A percentile compares a stretch with the other conserved stretches of the same genome.
These are phyloP conservation scores for Lentithecium fluviatile DNA, from an alignment of 495 filamentous ascomycete species.

Conservation along the genomic window DNA sequence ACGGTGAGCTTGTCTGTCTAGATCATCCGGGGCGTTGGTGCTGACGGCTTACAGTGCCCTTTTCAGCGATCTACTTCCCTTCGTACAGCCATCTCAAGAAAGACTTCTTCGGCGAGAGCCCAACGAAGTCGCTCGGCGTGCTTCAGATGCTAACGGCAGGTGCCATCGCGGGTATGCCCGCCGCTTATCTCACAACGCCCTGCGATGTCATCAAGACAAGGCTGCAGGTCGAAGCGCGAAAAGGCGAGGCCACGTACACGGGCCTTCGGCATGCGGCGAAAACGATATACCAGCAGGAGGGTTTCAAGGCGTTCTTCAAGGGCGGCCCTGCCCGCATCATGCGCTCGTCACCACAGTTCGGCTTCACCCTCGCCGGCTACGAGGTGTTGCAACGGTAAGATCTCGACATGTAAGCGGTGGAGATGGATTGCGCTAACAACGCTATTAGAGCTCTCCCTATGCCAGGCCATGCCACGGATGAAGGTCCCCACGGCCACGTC, in stretches of 20 bases:
- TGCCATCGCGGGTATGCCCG: conserved; percentile 97
- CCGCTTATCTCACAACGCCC: conserved; percentile 94
- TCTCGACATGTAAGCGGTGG: no score
- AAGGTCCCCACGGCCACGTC: conserved; percentile 48
- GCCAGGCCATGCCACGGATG: conserved; percentile 59
- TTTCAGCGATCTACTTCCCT: conserved; percentile 98
- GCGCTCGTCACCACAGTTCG: conserved; percentile 93
- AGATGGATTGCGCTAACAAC: no score
- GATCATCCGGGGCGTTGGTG: background rate
- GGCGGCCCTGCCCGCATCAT: conserved; percentile 92
- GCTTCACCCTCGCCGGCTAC: conserved; percentile 93
- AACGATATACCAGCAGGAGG: conserved; percentile 85
- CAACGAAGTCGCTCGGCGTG: conserved; percentile 86
- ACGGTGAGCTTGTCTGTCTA: conserved; percentile 46
- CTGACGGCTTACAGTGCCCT: conserved; percentile 61
- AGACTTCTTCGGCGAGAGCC: conserved; percentile 87
- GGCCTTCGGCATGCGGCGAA: conserved; percentile 81
- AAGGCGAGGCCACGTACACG: conserved; percentile 85
- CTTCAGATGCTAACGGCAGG: conserved; percentile 91
- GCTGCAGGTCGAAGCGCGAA: conserved; percentile 93
- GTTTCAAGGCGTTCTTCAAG: conserved; percentile 96
- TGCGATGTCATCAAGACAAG: conserved; percentile 99
- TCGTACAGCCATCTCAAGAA: conserved; percentile 91
- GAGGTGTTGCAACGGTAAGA: conserved; percentile 74
- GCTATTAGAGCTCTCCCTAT: conserved; percentile 60